These are phyloP conservation scores for Mycena metata DNA, from an alignment of 768 basidiomycete species.

Conservation along the genomic window DNA sequence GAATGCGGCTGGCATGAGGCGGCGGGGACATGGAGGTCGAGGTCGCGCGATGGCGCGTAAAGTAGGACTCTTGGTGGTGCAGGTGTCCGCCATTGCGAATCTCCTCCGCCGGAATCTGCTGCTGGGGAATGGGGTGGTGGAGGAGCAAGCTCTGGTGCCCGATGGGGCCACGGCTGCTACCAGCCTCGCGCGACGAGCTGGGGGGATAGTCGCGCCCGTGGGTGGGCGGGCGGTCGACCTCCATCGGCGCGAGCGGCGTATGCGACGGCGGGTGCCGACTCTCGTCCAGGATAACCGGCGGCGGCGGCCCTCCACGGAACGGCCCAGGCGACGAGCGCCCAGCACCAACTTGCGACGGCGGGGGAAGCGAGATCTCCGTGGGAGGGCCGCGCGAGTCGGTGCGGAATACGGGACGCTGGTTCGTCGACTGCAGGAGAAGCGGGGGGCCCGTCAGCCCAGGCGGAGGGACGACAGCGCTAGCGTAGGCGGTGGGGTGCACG, in stretches of 20 bases:
- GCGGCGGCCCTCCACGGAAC: slow-evolving; percentile 87
- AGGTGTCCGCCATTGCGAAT: slow-evolving; percentile 58
- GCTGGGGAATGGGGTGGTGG: slow-evolving; percentile 78
- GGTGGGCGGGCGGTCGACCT: slow-evolving; percentile 70
- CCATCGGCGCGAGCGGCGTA: slow-evolving; percentile 85
- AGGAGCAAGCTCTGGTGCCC: slow-evolving; percentile 70
- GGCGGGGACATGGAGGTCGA: slow-evolving; percentile 75
- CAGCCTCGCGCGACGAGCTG: slow-evolving; percentile 45
- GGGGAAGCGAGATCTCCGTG: slow-evolving; percentile 69
- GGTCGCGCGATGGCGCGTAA: slow-evolving; percentile 64
- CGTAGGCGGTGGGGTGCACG: slow-evolving; percentile 96
- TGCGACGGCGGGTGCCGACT: slow-evolving; percentile 75
- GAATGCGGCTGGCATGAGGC: slow-evolving; percentile 61
- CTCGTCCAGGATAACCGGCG: slow-evolving; percentile 85
- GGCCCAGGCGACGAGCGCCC: slow-evolving; percentile 74
- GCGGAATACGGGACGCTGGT: slow-evolving; percentile 69
- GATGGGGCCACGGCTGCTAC: slow-evolving; percentile 67
- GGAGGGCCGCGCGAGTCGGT: slow-evolving; percentile 77
- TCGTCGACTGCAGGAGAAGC: slow-evolving; percentile 68
- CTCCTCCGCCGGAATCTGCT: slow-evolving; percentile 66
- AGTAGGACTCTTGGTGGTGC: slow-evolving; percentile 71
- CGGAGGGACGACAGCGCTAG: slow-evolving; percentile 80
- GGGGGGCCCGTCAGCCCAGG: slow-evolving; percentile 78
- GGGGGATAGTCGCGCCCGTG: slow-evolving; percentile 68
- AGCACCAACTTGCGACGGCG: slow-evolving; percentile 65